These are phyloP conservation scores for Fusarium fujikuroi DNA, from an alignment of 2,329 filamentous ascomycete species.

Conservation along the genomic window DNA sequence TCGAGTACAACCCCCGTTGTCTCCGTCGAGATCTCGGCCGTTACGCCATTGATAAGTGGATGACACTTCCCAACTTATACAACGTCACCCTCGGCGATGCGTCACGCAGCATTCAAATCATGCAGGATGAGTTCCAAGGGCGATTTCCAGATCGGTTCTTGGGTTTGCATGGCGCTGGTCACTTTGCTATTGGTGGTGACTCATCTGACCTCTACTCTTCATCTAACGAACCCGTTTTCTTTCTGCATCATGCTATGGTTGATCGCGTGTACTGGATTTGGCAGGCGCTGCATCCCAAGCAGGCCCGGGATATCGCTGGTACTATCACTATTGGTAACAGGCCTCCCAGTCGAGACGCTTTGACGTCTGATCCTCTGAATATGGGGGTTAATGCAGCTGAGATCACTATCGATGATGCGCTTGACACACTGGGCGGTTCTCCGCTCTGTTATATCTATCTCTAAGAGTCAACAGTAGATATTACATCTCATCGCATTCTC, in stretches of 20 bases:
- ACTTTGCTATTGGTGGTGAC: slow-evolving; percentile 7
- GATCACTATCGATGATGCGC: not conserved
- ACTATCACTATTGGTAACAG: slow-evolving; percentile 6
- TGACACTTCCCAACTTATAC: not conserved
- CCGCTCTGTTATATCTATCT: slow-evolving; percentile 9
- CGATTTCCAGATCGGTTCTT: not conserved
- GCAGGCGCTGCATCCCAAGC: slow-evolving; percentile 1
- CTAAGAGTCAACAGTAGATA: not conserved
- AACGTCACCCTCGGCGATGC: not conserved
- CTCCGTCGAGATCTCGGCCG: not conserved
- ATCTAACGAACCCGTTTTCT: slow-evolving; percentile 4
- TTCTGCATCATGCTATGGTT: slow-evolving; percentile 13
- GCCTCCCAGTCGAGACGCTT: not conserved
- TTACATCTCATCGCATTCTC: not conserved
- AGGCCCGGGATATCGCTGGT: not conserved
- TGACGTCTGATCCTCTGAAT: not conserved
- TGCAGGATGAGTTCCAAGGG: slow-evolving; percentile 15
- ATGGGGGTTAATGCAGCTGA: slow-evolving; percentile 1
- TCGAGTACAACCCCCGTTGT: slow-evolving; percentile 1
- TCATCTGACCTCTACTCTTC: slow-evolving; percentile 13
- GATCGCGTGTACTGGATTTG: slow-evolving; percentile 12
- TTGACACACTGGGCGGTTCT: not conserved
- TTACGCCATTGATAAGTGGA: not conserved
- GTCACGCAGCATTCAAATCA: not conserved
- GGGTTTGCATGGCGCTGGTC: slow-evolving; percentile 2